A percentile compares a stretch with the other conserved stretches of the same genome.
These are phyloP conservation scores for Hyphopichia buzzinii DNA, from an alignment of 1,139 yeast species.

Conservation along the genomic window DNA sequence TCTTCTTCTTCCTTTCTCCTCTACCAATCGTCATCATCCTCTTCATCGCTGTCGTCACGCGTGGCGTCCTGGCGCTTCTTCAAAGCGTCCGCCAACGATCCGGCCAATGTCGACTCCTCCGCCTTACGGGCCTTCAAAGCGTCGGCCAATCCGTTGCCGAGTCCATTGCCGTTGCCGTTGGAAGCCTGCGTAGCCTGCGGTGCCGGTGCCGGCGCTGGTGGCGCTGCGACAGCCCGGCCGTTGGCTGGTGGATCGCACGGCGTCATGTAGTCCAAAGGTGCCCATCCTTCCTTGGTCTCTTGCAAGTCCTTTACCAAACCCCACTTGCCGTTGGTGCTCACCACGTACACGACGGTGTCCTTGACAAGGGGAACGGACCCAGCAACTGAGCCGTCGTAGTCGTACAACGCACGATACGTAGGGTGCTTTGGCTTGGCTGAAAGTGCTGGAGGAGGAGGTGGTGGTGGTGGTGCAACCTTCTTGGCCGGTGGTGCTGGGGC, in stretches of 20 bases:
- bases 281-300: conserved; percentile 90
- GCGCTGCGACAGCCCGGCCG: conserved; percentile 26
- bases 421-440: conserved; percentile 67
- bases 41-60: conserved; percentile 71
- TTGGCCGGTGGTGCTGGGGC: conserved; percentile 40
- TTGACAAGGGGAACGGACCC: conserved; percentile 74
- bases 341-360: conserved; percentile 71
- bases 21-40: conserved; percentile 58
- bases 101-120: conserved; percentile 68
- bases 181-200: conserved; percentile 14
- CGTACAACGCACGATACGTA: conserved; percentile 82
- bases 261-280: conserved; percentile 86
- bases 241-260: conserved; percentile 52
- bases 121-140: conserved; percentile 68
- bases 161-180: conserved; percentile 21
- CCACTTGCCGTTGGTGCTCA: conserved; percentile 81
- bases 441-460: conserved; percentile 61
- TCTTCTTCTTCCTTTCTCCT: background rate
- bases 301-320: conserved; percentile 79
- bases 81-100: conserved; percentile 87
- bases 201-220: conserved; percentile 30
- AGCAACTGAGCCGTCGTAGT: conserved; percentile 83
- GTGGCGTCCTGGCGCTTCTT: conserved; percentile 81
- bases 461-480: conserved; percentile 40
- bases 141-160: conserved; percentile 72